Evolutionary conservation across 441 rosid genomes (phyloP).

Genomic region (Kokia cookei): DNA sequence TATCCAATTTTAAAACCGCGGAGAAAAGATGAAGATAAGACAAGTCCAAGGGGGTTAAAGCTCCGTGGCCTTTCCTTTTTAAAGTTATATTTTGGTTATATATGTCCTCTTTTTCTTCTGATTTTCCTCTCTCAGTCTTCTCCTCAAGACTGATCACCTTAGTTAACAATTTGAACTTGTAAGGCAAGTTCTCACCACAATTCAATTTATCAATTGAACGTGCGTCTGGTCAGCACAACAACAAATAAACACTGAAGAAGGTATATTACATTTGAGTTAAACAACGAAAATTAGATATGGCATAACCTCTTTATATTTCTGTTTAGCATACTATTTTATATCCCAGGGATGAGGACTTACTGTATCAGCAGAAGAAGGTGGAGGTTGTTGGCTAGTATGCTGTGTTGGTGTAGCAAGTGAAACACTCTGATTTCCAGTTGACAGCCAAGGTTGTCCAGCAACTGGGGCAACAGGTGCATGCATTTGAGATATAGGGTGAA

Average conservation of each 20-base stretch:
- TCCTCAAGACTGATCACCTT: not conserved
- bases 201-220: not conserved
- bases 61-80: not conserved
- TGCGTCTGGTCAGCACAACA: not conserved
- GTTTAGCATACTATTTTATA: not conserved
- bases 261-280: not conserved
- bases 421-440: conserved; percentile 47
- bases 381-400: conserved; percentile 50
- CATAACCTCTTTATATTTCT: not conserved
- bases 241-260: not conserved
- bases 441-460: conserved; percentile 58
- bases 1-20: not conserved
- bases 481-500: conserved; percentile 58
- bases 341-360: conserved; percentile 32
- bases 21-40: not conserved
- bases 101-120: not conserved
- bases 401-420: conserved; percentile 38
- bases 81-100: not conserved
- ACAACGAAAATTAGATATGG: not conserved
- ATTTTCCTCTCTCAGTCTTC: not conserved
- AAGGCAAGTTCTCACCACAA: not conserved
- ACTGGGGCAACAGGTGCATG: conserved; percentile 37
- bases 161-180: not conserved
- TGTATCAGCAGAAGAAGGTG: conserved; percentile 40
- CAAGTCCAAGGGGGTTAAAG: not conserved